These are phyloP conservation scores for Combretum micranthum DNA, from an alignment of 345 rosid genomes.

Conservation along the genomic window DNA sequence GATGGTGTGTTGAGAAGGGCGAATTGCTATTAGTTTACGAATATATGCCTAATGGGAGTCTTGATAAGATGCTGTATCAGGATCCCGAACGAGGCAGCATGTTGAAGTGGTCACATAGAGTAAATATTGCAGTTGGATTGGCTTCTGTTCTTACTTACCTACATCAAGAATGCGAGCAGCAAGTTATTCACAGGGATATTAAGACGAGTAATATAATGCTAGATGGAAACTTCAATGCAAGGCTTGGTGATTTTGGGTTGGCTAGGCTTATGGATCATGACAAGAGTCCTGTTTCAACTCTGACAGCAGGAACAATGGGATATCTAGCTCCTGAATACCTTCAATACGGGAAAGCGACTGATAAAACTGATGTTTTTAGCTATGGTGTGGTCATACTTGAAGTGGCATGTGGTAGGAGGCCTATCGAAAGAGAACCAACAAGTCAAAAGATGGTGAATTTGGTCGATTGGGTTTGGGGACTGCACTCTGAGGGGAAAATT, in stretches of 20 bases:
- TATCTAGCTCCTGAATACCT: constrained; percentile 97
- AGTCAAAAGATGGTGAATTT: constrained; percentile 69
- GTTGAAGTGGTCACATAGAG: constrained; percentile 65
- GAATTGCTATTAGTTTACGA: constrained; percentile 88
- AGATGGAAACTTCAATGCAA: constrained; percentile 69
- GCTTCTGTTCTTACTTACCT: constrained; percentile 76
- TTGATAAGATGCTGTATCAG: constrained; percentile 67
- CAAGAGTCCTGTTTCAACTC: constrained; percentile 87
- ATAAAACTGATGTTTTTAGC: constrained; percentile 84
- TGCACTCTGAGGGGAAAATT: constrained; percentile 61
- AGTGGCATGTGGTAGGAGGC: constrained; percentile 88
- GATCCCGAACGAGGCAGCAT: constrained; percentile 34
- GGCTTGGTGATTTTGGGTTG: constrained; percentile 89
- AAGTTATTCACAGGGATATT: constrained; percentile 88
- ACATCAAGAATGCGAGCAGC: constrained; percentile 93
- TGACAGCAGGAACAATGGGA: constrained; percentile 97
- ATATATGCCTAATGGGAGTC: constrained; percentile 91
- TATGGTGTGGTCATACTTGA: constrained; percentile 87
- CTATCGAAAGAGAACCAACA: constrained; percentile 62
- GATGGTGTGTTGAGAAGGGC: constrained; percentile 89
- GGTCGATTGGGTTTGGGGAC: constrained; percentile 92
- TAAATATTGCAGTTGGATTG: constrained; percentile 65
- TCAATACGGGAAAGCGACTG: constrained; percentile 86
- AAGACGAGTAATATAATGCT: constrained; percentile 89
- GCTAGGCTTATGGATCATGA: constrained; percentile 94